These are phyloP conservation scores for Cucurbita pepo DNA, from an alignment of 306 rosid genomes.

Conservation along the genomic window DNA sequence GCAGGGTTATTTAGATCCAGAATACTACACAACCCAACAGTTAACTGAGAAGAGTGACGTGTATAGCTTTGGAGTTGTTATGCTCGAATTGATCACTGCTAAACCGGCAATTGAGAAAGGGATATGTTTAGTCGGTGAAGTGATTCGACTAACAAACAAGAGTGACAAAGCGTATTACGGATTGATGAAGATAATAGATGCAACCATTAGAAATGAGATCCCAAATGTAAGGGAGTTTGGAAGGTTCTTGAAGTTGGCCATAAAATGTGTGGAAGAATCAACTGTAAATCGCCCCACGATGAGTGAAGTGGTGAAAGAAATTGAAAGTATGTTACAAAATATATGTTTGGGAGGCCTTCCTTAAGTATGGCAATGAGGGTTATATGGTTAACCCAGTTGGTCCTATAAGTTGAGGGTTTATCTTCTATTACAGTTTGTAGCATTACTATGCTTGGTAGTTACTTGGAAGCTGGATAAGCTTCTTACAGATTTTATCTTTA, in stretches of 20 bases:
- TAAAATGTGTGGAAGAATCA: constrained; percentile 48
- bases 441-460: too few relatives aligned
- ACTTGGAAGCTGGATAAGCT: too few relatives aligned
- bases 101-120: constrained; percentile 58
- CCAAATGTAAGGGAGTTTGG: constrained; percentile 31
- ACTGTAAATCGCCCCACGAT: constrained; percentile 46
- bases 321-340: constrained; percentile 23
- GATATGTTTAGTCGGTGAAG: constrained; percentile 53
- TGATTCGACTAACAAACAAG: constrained; percentile 30
- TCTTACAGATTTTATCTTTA: too few relatives aligned
- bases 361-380: background rate
- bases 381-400: background rate
- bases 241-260: constrained; percentile 38
- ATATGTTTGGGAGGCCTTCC: background rate
- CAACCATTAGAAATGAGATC: constrained; percentile 9
- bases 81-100: constrained; percentile 60
- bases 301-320: constrained; percentile 64
- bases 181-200: constrained; percentile 30
- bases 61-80: constrained; percentile 58
- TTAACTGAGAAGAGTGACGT: constrained; percentile 71
- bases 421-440: too few relatives aligned
- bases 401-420: too few relatives aligned
- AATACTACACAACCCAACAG: constrained; percentile 29
- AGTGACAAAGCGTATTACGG: constrained; percentile 26
- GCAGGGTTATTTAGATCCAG: constrained; percentile 64